Conservation (phyloP, 768 basidiomycete genomes). For the Russula abietina region DNA sequence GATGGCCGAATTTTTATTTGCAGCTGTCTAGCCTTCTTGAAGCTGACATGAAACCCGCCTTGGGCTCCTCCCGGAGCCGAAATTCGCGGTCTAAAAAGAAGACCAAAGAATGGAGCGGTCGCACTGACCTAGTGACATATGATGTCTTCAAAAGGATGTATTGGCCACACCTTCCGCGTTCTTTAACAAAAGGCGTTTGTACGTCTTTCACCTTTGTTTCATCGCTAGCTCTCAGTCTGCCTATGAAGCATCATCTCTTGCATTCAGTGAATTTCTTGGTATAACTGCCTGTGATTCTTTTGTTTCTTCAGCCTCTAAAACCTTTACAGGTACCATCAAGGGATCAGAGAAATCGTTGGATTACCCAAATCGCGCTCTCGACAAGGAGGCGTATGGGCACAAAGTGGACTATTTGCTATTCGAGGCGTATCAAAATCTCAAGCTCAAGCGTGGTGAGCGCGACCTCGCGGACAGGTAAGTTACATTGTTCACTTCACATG, state of each 20-base stretch:
- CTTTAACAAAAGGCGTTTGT: constrained; percentile 50
- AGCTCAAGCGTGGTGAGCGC: constrained; percentile 37
- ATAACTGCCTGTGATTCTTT: not conserved
- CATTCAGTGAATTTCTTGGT: constrained; percentile 65
- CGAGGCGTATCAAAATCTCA: constrained; percentile 43
- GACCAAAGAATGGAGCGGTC: not conserved
- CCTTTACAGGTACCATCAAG: constrained; percentile 48
- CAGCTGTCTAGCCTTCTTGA: constrained; percentile 48
- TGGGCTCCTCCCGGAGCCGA: not conserved
- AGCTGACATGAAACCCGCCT: constrained; percentile 34
- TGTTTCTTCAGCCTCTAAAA: not conserved
- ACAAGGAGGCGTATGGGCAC: constrained; percentile 7
- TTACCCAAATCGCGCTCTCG: constrained; percentile 9
- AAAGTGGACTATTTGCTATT: constrained; percentile 36
- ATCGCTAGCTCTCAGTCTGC: not conserved
- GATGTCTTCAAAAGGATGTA: constrained; percentile 44
- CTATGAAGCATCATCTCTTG: constrained; percentile 49
- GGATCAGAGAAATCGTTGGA: constrained; percentile 54
- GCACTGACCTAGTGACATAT: constrained; percentile 36
- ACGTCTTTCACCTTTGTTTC: constrained; percentile 4
- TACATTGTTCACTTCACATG: not conserved
- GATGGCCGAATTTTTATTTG: not conserved
- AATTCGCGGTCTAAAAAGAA: constrained; percentile 4
- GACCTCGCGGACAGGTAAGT: constrained; percentile 58
- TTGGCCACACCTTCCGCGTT: constrained; percentile 55